phyloP scores from a whole-genome alignment of 768 basidiomycete species.

The Kwoniella newhampshirensis region DNA sequence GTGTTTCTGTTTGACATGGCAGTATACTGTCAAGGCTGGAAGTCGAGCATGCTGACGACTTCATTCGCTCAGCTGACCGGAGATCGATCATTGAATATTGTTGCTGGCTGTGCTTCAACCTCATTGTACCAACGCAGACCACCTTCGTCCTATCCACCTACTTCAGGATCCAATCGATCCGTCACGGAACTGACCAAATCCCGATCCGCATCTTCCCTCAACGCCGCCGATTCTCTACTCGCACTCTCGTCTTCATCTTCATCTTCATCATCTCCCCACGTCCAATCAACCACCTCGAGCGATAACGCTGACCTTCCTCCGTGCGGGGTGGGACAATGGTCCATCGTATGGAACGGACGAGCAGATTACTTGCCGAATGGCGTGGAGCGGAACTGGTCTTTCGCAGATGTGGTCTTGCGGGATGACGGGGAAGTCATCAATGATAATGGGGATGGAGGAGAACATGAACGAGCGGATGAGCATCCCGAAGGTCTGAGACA shows the following conservation, averaged over 20 bases:
- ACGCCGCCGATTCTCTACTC: not conserved
- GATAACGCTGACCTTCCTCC: no score
- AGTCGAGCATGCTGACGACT: slow-evolving; percentile 4
- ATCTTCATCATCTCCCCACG: no score
- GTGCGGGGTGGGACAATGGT: slow-evolving; percentile 49
- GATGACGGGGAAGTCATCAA: slow-evolving; percentile 49
- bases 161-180: slow-evolving; percentile 1
- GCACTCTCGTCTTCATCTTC: not conserved
- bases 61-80: slow-evolving; percentile 44
- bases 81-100: slow-evolving; percentile 38
- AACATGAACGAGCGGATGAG: slow-evolving; percentile 29
- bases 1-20: slow-evolving; percentile 12
- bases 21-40: not conserved
- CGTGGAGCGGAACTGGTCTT: slow-evolving; percentile 52
- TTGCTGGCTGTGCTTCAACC: slow-evolving; percentile 49
- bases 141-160: not conserved
- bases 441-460: slow-evolving; percentile 47
- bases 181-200: not conserved
- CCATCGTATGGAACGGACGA: slow-evolving; percentile 44
- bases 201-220: not conserved
- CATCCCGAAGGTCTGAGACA: slow-evolving; percentile 44
- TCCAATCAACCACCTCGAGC: no score
- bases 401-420: slow-evolving; percentile 44
- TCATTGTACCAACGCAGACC: slow-evolving; percentile 43
- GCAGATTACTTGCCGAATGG: slow-evolving; percentile 52